Percentiles rank a stretch among this genome's conserved stretches.
Conservation (phyloP, 345 rosid species). For the Cardamine chenopodiifolia region DNA sequence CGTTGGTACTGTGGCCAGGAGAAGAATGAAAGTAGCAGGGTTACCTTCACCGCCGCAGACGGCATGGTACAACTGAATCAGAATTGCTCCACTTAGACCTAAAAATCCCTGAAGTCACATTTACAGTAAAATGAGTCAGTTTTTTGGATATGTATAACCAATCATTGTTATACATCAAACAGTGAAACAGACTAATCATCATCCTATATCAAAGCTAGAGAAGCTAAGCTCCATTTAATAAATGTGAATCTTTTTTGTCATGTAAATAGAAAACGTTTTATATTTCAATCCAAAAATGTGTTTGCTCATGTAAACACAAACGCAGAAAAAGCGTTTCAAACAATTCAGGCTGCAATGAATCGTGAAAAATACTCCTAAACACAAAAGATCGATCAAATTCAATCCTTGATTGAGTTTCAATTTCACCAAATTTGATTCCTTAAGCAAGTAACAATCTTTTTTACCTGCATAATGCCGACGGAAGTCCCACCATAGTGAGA, state of each 20-base stretch:
- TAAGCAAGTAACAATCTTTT: neutral
- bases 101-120: conserved; percentile 67
- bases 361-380: neutral
- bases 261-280: neutral
- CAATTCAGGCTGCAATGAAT: neutral
- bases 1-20: conserved; percentile 74
- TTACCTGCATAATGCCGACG: conserved; percentile 88
- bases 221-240: neutral
- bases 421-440: neutral
- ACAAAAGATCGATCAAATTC: neutral
- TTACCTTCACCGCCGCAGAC: conserved; percentile 50
- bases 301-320: neutral
- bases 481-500: conserved; percentile 70
- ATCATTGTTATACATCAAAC: neutral
- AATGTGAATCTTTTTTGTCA: neutral
- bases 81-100: conserved; percentile 87
- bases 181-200: neutral
- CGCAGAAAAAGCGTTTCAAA: neutral
- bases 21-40: conserved; percentile 67
- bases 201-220: too few species aligned
- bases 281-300: too few species aligned
- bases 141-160: neutral
- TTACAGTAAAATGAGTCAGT: neutral
- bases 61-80: conserved; percentile 67
- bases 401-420: neutral